Evolutionary conservation across 768 basidiomycete genomes (phyloP).

Genomic region (Lactarius hatsudake): DNA sequence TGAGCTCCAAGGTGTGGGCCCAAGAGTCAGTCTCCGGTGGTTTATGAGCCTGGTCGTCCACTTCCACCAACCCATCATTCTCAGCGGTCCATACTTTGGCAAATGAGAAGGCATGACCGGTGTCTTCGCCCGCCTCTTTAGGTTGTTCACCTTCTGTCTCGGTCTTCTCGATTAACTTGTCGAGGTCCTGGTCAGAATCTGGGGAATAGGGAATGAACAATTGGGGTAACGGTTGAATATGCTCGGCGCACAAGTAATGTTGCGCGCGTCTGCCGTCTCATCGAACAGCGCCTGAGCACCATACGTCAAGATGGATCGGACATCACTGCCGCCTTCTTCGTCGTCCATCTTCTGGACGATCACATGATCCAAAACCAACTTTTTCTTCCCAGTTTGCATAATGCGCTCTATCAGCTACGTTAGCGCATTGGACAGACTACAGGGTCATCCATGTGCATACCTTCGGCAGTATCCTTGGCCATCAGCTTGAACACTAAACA

Average conservation of each 20-base stretch:
- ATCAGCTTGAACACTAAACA: constrained; percentile 95
- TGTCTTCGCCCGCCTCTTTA: constrained; percentile 44
- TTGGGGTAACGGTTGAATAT: background rate
- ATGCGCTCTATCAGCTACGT: constrained; percentile 65
- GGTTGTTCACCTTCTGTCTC: constrained; percentile 64
- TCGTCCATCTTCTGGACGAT: constrained; percentile 97
- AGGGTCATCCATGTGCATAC: constrained; percentile 35
- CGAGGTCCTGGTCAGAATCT: constrained; percentile 82
- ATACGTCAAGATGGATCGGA: constrained; percentile 86
- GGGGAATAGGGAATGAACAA: constrained; percentile 7
- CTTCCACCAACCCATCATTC: constrained; percentile 66
- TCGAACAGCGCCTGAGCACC: constrained; percentile 87
- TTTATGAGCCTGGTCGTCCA: constrained; percentile 49
- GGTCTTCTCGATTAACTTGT: constrained; percentile 83
- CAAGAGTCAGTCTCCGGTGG: constrained; percentile 69
- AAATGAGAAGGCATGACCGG: constrained; percentile 71
- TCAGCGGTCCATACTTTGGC: constrained; percentile 91
- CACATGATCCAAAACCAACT: constrained; percentile 89
- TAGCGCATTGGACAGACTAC: background rate
- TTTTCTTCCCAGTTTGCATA: constrained; percentile 91
- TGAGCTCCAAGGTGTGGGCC: constrained; percentile 61
- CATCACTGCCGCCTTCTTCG: constrained; percentile 65
- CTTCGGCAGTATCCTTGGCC: constrained; percentile 92
- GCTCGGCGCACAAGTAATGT: constrained; percentile 58
- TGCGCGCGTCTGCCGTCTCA: constrained; percentile 52